phyloP scores from a whole-genome alignment of 345 rosid genomes.

The Dovyalis caffra region DNA sequence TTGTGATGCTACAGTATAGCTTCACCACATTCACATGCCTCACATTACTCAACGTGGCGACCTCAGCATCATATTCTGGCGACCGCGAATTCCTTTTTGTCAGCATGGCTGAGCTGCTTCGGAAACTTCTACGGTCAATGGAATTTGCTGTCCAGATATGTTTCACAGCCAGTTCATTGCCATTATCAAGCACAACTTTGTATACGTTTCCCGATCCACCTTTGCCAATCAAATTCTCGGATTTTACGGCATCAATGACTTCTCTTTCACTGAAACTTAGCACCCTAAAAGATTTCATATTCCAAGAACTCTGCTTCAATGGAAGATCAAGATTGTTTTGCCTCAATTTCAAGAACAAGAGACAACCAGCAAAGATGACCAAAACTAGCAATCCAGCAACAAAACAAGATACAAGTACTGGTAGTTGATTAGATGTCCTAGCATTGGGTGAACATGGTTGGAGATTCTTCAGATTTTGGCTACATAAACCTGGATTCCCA shows the following conservation, averaged over 20 bases:
- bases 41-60: constrained; percentile 61
- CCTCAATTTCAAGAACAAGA: constrained; percentile 36
- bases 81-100: constrained; percentile 32
- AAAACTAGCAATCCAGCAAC: constrained; percentile 38
- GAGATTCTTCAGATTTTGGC: constrained; percentile 37
- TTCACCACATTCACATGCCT: constrained; percentile 91
- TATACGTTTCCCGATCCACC: constrained; percentile 91
- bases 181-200: constrained; percentile 52
- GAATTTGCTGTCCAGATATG: constrained; percentile 52
- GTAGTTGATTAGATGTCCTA: constrained; percentile 22
- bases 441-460: constrained; percentile 43
- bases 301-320: constrained; percentile 51
- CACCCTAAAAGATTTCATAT: constrained; percentile 58
- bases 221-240: constrained; percentile 76
- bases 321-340: constrained; percentile 26
- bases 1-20: constrained; percentile 76
- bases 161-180: constrained; percentile 75
- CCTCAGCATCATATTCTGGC: constrained; percentile 64
- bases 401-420: constrained; percentile 39
- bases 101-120: constrained; percentile 49
- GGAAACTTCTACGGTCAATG: constrained; percentile 24
- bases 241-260: constrained; percentile 49
- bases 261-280: constrained; percentile 63
- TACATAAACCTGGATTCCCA: constrained; percentile 70
- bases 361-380: constrained; percentile 33